Evolutionary conservation across 768 basidiomycete genomes (phyloP), one percentile per base, ranked within the genome.

Genomic region (Goffeauzyma gilvescens): DNA sequence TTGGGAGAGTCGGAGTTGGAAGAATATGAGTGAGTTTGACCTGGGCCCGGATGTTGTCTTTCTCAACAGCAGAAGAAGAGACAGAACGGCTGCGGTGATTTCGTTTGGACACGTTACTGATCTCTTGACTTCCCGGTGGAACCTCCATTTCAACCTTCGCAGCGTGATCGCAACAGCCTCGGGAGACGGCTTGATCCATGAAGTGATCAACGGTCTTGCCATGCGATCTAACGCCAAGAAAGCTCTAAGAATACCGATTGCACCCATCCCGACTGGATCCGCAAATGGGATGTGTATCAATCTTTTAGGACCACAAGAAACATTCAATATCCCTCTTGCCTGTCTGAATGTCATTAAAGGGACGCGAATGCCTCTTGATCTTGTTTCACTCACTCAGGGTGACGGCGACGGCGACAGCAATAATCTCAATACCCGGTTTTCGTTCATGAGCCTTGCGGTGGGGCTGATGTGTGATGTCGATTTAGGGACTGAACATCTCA

Each of bases 141-240:
- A 14, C 4, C 2, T 24, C 34, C 2, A 37, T 36, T 14, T 6
- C n/a, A 3, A 38, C 12, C 1, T n/a, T 21, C 3, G 1, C 41
- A 65, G 63, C 41, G 59, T 58, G 20, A 56, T 64, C 3, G 60
- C 57, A 1, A 49, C 55, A 0, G 56, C 57, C 2, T 62, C 60
- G 0, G 65, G 65, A 5, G 65, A 66, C 42, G 65, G 65, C 6
- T 39, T 62, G 25, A 54, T 62, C 6, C 60, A 64, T 43, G 65
- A 66, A 33, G 48, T 64, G 1, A 32, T 63, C 32, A 63, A 64
- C 38, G 65, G 65, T 8, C 44, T 66, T 14, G 63, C 63, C 1
- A 37, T 36, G 2, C 47, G 63, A 23, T 18, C 46, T 4, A 60
- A 66, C 46, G 65, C 60, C 12, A 41, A 41, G 17, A 50, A 54